Base-by-base conservation (phyloP, 83 land plant species). In the Larix sibirica region DNA sequence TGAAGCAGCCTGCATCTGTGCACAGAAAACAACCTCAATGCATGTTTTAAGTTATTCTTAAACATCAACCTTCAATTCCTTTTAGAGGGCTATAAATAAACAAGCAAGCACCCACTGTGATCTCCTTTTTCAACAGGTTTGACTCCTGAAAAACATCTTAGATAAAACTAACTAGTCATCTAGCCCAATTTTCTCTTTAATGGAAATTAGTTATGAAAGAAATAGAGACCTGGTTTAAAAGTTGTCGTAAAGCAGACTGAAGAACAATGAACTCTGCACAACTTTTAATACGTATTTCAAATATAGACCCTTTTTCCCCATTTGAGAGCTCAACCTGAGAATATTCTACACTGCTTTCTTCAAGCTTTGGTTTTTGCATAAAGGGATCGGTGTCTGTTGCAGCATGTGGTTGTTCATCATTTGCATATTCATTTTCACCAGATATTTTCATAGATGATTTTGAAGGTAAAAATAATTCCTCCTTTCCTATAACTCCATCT, bases 201-300 rank as follows among this genome's bases (percentile, higher is more conserved):
- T 47, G 8, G 8, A 8, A 47, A 47, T 6, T 47, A 0, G 10
- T 47, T 47, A 47, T 47, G 50, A 47, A 47, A 47, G 50, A 47
- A 47, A 47, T 47, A 6, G 10, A 77, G 21, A 87, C 89, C 89
- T 87, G 89, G 62, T 81, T 83, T 44, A 87, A 58, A 54, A 87
- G 84, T 73, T 87, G 89, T 42, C 31, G 59, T 79, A 87, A 59
- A 69, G 82, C 83, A 61, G 87, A 87, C 82, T 87, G 86, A 78
- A 78, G 80, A 59, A 62, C 80, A 78, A 28, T 60, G 21, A 14
- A 60, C 42, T 78, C 64, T 4, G 12, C 59, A 10, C 42, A 26
- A 60, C 21, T 62, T 78, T 60, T 78, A 17, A 78, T 78, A 47
- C 13, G 31, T 81, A 83, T 47, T 61, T 81, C 50, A 26, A 67